Evolutionary conservation across 2,329 filamentous ascomycete genomes (phyloP).

Genomic region (Claviceps arundinis): DNA sequence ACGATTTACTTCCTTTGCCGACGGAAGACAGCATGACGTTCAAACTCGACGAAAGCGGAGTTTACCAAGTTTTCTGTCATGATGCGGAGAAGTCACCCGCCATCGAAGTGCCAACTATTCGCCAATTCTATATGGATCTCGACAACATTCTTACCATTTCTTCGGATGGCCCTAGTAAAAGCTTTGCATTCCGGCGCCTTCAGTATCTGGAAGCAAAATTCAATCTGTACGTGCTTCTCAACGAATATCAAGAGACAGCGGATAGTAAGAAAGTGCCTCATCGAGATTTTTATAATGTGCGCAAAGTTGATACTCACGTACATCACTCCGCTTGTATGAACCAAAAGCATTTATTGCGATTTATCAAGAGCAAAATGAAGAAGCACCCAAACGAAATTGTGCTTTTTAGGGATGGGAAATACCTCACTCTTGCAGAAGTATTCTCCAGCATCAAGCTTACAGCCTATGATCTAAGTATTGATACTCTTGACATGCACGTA

Average conservation of each 20-base stretch:
- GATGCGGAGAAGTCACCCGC: slow-evolving; percentile 52
- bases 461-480: slow-evolving; percentile 93
- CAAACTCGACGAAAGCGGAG: slow-evolving; percentile 66
- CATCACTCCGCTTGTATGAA: slow-evolving; percentile 99
- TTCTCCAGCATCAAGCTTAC: slow-evolving; percentile 97
- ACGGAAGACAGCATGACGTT: slow-evolving; percentile 58
- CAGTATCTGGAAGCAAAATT: slow-evolving; percentile 97
- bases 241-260: slow-evolving; percentile 95
- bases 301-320: slow-evolving; percentile 97
- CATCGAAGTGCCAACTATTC: slow-evolving; percentile 75
- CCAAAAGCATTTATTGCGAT: slow-evolving; percentile 92
- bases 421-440: slow-evolving; percentile 81
- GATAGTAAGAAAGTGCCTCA: slow-evolving; percentile 97
- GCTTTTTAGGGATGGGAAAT: slow-evolving; percentile 79
- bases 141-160: slow-evolving; percentile 80
- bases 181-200: slow-evolving; percentile 85
- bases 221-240: slow-evolving; percentile 82
- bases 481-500: slow-evolving; percentile 97
- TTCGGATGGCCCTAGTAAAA: slow-evolving; percentile 90
- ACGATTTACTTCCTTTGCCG: slow-evolving; percentile 64
- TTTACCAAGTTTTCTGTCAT: slow-evolving; percentile 84
- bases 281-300: slow-evolving; percentile 96
- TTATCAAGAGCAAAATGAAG: slow-evolving; percentile 99
- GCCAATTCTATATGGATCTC: slow-evolving; percentile 92
- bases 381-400: slow-evolving; percentile 92